These are phyloP conservation scores for Nicotiana otophora DNA, from an alignment of 257 asterid species.

Conservation along the genomic window DNA sequence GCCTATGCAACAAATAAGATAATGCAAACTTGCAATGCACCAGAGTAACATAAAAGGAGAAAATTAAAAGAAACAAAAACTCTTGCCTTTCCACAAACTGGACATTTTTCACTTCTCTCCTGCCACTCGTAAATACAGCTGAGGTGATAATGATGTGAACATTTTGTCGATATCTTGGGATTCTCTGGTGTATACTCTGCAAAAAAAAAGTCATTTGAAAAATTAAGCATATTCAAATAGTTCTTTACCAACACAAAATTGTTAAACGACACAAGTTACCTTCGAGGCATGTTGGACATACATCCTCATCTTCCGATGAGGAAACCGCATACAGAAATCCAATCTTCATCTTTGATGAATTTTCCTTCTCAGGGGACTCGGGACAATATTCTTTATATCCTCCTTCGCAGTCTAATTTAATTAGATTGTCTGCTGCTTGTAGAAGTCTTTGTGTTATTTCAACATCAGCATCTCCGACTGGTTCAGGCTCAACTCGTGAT, in stretches of 20 bases:
- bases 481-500: slow-evolving; percentile 26
- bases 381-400: slow-evolving; percentile 8
- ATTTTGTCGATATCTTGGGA: slow-evolving; percentile 45
- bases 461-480: slow-evolving; percentile 12
- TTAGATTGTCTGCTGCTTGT: background rate
- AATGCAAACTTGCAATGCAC: background rate
- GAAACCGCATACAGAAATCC: slow-evolving; percentile 3
- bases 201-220: background rate
- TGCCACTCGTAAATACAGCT: slow-evolving; percentile 71
- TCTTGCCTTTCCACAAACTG: slow-evolving; percentile 52
- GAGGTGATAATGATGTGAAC: slow-evolving; percentile 64
- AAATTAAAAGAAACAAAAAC: background rate
- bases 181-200: slow-evolving; percentile 54
- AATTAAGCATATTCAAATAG: background rate
- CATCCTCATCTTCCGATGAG: slow-evolving; percentile 36
- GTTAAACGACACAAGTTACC: slow-evolving; percentile 28
- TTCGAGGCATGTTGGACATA: slow-evolving; percentile 66
- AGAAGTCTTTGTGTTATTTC: background rate
- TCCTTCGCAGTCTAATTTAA: background rate
- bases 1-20: background rate
- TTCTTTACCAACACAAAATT: background rate
- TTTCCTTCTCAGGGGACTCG: slow-evolving; percentile 14
- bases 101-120: slow-evolving; percentile 57
- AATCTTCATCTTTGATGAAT: slow-evolving; percentile 4
- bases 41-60: background rate